Base-by-base conservation (phyloP, 768 basidiomycete genomes). In the Phanerochaete carnosa region DNA sequence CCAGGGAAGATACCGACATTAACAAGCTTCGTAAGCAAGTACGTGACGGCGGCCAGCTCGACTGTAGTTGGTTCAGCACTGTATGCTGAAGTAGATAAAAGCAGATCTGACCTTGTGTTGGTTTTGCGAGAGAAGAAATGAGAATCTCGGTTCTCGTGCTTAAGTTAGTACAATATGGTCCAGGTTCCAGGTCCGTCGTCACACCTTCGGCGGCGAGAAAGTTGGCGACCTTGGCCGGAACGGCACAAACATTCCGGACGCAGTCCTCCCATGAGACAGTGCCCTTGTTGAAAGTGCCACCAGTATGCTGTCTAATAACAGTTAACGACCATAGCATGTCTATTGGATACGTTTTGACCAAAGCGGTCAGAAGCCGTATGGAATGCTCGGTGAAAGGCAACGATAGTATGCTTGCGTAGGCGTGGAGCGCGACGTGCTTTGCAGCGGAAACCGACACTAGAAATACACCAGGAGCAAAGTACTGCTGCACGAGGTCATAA, bases 171-270 rank as follows among this genome's bases (percentile, higher is more conserved):
- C 85, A 83, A 72, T 89, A 92, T 4, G 66, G 64, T 19, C 80
- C 81, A 63, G 85, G 77, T 67, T 85, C 80, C 47, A 97, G 73
- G 19, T 64, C 68, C 19, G 66, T 66, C 3, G 65, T 67, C 1
- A 25, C 35, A 2, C 67, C 68, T 49, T 75, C 75, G 23, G 75
- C 77, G 29, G 77, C 81, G 33, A 86, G 70, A 2, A 83, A 81
- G 73, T 98, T 97, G 25, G 90, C 87, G 8, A 90, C 84, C 72
- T 86, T 93, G n/a, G 78, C 77, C 33, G 95, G 94, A 8, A 95
- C 73, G 16, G 83, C 78, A 53, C 87, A 77, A 1, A 87, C 56
- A 60, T 83, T 80, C 32, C 83, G 83, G 25, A 95, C 83, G 64
- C 81, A 85, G 64, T 94, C 89, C 64, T 92, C 89, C 95, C 95